These are phyloP conservation scores for Blastobotrys americana DNA, from an alignment of 805 yeast genomes.

Conservation along the genomic window DNA sequence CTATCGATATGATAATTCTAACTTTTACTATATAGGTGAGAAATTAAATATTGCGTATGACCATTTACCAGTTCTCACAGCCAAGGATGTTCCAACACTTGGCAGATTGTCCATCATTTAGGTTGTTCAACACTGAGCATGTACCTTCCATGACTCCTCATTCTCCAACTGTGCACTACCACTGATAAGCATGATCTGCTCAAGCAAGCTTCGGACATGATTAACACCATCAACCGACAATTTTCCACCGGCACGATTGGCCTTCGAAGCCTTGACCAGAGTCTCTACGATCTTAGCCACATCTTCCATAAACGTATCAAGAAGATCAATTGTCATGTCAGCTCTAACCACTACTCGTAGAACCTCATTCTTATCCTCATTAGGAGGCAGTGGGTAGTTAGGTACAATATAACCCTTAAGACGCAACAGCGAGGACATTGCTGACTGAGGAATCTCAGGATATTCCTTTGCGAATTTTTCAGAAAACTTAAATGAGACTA, in stretches of 20 bases:
- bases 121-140: no score
- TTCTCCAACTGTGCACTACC: background rate
- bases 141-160: background rate
- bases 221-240: background rate
- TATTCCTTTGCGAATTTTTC: constrained; percentile 47
- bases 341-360: constrained; percentile 78
- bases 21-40: no score
- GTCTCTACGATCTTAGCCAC: constrained; percentile 47
- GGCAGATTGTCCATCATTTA: no score
- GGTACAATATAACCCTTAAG: constrained; percentile 83
- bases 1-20: no score
- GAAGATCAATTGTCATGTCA: constrained; percentile 54
- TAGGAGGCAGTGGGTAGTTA: constrained; percentile 72
- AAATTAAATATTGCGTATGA: no score
- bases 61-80: no score
- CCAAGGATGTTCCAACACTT: no score
- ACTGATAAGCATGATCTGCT: background rate
- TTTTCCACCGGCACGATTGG: constrained; percentile 5
- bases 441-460: constrained; percentile 78
- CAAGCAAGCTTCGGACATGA: background rate
- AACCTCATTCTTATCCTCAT: constrained; percentile 55
- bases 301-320: constrained; percentile 59
- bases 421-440: constrained; percentile 65
- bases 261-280: constrained; percentile 42
- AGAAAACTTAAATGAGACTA: constrained; percentile 76